Evolutionary conservation across 257 asterid species (phyloP), one percentile per base, ranked within the genome.

Genomic region (Thymus mandschuricus): DNA sequence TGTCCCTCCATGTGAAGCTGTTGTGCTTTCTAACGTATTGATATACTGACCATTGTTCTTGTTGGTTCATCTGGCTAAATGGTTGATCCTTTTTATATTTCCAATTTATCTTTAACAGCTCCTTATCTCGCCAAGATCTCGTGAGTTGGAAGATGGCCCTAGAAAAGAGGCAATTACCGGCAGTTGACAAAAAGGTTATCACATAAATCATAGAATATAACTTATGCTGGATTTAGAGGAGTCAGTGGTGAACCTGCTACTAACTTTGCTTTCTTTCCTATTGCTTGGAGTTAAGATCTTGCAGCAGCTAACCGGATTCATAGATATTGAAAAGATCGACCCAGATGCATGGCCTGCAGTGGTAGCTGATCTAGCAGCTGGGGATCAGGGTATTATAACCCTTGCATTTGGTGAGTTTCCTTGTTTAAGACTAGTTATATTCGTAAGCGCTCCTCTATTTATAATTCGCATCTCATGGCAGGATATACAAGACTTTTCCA

Each of bases 271-370:
- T 64, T 54, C 46, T 68, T 72, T 81, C 78, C 29, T 27, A 29
- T 12, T 64, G 30, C 40, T 55, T 77, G 64, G 51, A 62, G 68
- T 62, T 43, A 82, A 95, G 99, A 73, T 81, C 64, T 68, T 92
- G 87, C 95, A 86, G 90, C 92, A 81, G 82, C 70, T 86, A 77
- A 85, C 96, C 29, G 98, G 99, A 71, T 95, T 88, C 88, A 95
- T 95, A 68, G 99, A 95, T 79, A 75, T 88, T 78, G 97, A 81
- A 78, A 95, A 90, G 92, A 92, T 95, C 51, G 60, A 95, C 75
- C 96, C 89, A 63, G 99, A 87, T 85, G 99, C 99, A 71, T 92
- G 98, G 99, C 98, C 99, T 60, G 95, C 98, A 54, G 78, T 95
- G 75, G 96, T 73, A 56, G 97, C 98, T 70, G 99, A 95, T 81